Evolutionary conservation across 768 basidiomycete genomes (phyloP), one percentile per base, ranked within the genome.

Genomic region (Leccinum boreale): DNA sequence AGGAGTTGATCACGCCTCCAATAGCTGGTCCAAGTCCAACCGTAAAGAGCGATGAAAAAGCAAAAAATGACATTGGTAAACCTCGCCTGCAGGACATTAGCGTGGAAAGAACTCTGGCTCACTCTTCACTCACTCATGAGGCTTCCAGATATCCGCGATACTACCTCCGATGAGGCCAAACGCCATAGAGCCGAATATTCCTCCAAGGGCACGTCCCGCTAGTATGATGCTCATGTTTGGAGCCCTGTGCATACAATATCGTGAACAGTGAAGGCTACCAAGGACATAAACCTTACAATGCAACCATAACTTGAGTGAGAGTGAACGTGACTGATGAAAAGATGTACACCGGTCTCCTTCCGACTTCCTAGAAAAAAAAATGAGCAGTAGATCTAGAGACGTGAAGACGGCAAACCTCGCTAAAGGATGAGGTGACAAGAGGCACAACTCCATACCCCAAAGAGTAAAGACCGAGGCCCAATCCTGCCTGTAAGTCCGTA

Each of bases 51-150:
- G 85, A 84, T 2, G 75, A 71, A 11, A 85, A 65, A 0, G 87
- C 76, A 66, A 90, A 94, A 1, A 87, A 56, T 0, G 86, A 75
- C 90, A 92, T 92, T 0, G 90, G 90, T 1, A 87, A 58, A 1
- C 89, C 87, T 10, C 91, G 87, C 47, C 88, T 90, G 57, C 17
- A 12, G 14, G 21, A 5, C 6, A 11, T 59, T 21, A 58, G 49
- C 35, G n/a, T 4, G 15, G 12, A 23, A 52, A 28, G 26, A 31
- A 28, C 45, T 3, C 7, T 17, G 0, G 4, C n/a, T 5, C 6
- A 23, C 58, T 42, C 23, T 47, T 3, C 46, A 63, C 81, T 59
- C 63, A 88, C 86, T 88, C 81, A 49, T 77, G 71, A 11, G 85
- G 76, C 1, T 65, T 65, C 85, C 86, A 90, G n/a, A 90, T 82